Base-by-base conservation (phyloP, 2,329 filamentous ascomycete species). In the Hymenoscyphus albidus region DNA sequence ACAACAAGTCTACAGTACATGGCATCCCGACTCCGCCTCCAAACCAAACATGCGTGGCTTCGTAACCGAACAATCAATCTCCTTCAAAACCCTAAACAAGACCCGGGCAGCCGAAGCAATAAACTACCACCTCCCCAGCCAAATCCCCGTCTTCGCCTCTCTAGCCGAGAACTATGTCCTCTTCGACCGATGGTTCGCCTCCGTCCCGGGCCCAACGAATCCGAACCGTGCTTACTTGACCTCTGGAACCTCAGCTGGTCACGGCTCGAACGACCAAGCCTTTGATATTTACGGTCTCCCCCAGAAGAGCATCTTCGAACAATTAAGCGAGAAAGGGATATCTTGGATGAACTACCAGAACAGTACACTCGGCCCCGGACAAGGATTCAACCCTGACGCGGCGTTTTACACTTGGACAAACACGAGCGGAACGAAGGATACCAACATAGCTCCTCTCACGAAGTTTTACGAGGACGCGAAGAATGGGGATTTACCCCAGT, bases 321-420 rank as follows among this genome's bases (percentile, higher is more conserved):
- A 78, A 63, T 69, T 82, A 32, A 76, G 74, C 0, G 78, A 80
- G 62, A 72, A 73, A 22, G 73, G 73, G 62, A 76, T 78, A 65
- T 74, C 73, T 54, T 82, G 80, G 80, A 77, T 75, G 62, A 81
- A 82, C 72, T 82, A 82, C 71, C 75, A 78, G 57, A 79, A 80
- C 70, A 74, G 78, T 44, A 77, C 74, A 12, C 72, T 69, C 7
- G 74, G 74, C 3, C 73, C 70, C 6, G 65, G 64, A 32, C 62
- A 72, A 2, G 77, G 75, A 22, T 79, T 79, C 54, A 76, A 77
- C 27, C 79, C 80, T 0, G 80, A 82, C 64, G 76, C 80, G 0
- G 69, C 74, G 1, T 80, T 78, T 71, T 82, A 80, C 67, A 70
- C 74, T 59, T 81, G 78, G 79, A 80, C 79, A 0, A 67, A 72